phyloP scores from a whole-genome alignment of 768 basidiomycete species.

The Psilocybe subaeruginosa region DNA sequence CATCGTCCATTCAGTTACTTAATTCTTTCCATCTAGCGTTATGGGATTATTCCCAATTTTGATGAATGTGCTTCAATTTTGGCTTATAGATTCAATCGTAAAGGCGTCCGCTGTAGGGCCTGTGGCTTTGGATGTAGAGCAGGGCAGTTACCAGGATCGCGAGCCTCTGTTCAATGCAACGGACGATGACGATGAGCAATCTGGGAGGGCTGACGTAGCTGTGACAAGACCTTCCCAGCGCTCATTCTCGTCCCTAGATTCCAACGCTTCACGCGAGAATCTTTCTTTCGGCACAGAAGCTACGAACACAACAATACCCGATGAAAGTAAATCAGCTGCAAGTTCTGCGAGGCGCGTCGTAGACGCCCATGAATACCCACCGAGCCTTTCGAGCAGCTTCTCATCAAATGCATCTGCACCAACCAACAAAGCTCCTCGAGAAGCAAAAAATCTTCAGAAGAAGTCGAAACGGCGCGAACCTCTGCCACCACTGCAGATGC shows the following conservation, averaged over 20 bases:
- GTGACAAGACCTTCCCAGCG: slow-evolving; percentile 38
- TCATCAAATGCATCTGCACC: slow-evolving; percentile 37
- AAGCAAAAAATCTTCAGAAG: slow-evolving; percentile 33
- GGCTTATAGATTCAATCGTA: slow-evolving; percentile 92
- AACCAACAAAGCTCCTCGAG: slow-evolving; percentile 25
- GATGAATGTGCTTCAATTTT: slow-evolving; percentile 93
- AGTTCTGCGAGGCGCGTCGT: slow-evolving; percentile 35
- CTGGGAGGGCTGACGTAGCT: slow-evolving; percentile 45
- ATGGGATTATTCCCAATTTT: slow-evolving; percentile 92
- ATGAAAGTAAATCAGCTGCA: slow-evolving; percentile 44
- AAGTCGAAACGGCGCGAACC: slow-evolving; percentile 43
- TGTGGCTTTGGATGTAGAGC: slow-evolving; percentile 41
- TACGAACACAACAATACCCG: slow-evolving; percentile 30
- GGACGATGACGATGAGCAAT: slow-evolving; percentile 52
- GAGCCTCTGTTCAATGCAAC: slow-evolving; percentile 65
- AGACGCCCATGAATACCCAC: slow-evolving; percentile 65
- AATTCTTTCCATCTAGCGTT: slow-evolving; percentile 47
- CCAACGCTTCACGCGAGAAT: slow-evolving; percentile 25
- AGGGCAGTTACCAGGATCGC: slow-evolving; percentile 42
- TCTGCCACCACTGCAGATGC: slow-evolving; percentile 29
- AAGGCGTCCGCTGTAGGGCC: slow-evolving; percentile 59
- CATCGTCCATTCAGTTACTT: background rate
- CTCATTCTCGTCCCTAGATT: slow-evolving; percentile 34
- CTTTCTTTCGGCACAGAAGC: slow-evolving; percentile 24
- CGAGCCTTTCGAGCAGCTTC: slow-evolving; percentile 48